Conservation (phyloP, 1,139 yeast genomes). For the Hansenula lynferdii region DNA sequence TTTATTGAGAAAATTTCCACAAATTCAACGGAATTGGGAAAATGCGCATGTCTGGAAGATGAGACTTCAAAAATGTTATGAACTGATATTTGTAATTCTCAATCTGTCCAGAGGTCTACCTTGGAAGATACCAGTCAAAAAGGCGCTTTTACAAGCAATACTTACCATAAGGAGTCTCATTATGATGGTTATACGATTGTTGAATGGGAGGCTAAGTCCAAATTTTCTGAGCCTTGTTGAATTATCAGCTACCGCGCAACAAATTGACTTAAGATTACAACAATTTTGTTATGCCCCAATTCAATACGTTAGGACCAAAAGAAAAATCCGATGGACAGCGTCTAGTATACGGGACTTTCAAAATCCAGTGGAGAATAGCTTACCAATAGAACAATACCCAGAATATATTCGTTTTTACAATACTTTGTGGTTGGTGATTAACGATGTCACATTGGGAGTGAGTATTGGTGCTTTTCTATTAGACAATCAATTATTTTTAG, state of each 20-base stretch:
- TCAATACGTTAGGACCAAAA: constrained; percentile 59
- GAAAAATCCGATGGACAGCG: constrained; percentile 23
- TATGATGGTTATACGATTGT: constrained; percentile 29
- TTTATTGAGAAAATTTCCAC: constrained; percentile 11
- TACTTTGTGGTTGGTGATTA: constrained; percentile 79
- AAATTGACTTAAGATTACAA: constrained; percentile 70
- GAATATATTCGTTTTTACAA: constrained; percentile 90
- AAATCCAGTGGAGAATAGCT: constrained; percentile 19
- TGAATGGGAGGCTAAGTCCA: constrained; percentile 30
- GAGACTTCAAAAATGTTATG: background rate
- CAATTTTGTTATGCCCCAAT: constrained; percentile 79
- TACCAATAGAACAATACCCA: constrained; percentile 35
- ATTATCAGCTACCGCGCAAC: constrained; percentile 65
- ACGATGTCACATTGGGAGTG: constrained; percentile 76
- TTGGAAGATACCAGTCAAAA: constrained; percentile 8
- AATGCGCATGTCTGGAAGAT: background rate
- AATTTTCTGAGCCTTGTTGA: constrained; percentile 32
- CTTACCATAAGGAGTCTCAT: constrained; percentile 27
- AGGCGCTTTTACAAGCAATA: constrained; percentile 7
- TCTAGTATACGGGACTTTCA: constrained; percentile 1
- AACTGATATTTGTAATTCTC: background rate
- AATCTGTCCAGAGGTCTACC: background rate
- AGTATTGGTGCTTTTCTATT: constrained; percentile 48
- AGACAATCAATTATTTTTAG: constrained; percentile 37
- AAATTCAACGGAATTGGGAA: constrained; percentile 12